These are phyloP conservation scores for Colletotrichum sp. DNA, from an alignment of 2,329 filamentous ascomycete genomes.

Conservation along the genomic window DNA sequence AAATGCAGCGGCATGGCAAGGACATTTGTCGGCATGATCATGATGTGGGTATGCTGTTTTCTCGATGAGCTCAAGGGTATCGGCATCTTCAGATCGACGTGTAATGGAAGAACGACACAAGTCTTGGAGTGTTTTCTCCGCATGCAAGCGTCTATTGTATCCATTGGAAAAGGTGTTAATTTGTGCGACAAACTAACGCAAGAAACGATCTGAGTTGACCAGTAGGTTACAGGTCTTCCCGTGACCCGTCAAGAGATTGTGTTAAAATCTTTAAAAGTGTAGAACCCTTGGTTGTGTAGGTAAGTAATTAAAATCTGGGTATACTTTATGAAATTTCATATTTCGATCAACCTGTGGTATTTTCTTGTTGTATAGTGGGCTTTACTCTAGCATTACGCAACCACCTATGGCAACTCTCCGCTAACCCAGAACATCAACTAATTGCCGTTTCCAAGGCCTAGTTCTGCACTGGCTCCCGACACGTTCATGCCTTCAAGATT, in stretches of 20 bases:
- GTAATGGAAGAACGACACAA: background rate
- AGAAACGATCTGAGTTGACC: background rate
- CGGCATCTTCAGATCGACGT: background rate
- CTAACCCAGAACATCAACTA: rapidly evolving
- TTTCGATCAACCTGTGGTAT: no score
- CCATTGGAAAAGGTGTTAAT: background rate
- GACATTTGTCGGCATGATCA: background rate
- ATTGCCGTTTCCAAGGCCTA: no score
- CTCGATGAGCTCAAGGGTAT: background rate
- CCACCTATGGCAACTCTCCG: background rate
- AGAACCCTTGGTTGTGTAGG: no score
- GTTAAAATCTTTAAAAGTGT: no score
- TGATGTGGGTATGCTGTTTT: background rate
- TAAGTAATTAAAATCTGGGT: rapidly evolving
- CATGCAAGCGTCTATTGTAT: rapidly evolving
- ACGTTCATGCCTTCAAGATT: no score
- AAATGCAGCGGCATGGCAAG: background rate
- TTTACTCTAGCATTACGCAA: background rate
- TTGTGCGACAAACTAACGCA: background rate
- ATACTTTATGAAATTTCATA: no score
- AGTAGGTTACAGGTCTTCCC: background rate
- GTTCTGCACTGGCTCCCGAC: no score
- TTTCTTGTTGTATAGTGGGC: no score
- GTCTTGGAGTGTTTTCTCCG: background rate
- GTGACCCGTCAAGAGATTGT: background rate